Base-by-base conservation (phyloP, 1,284 basidiomycete genomes). In the Ustilago nuda region DNA sequence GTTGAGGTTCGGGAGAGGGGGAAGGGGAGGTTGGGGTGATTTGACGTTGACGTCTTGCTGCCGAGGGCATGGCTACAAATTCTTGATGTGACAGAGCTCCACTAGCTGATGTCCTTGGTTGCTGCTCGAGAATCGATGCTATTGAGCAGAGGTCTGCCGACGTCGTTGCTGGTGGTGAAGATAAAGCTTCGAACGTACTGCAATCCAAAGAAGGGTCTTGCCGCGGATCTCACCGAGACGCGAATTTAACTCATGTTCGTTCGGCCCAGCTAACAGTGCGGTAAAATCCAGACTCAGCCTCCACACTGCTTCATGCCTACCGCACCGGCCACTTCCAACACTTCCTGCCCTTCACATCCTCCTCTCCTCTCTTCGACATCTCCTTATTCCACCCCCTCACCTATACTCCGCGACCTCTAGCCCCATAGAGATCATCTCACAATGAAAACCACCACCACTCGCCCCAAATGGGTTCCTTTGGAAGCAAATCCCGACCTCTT, bases 401-500 rank as follows among this genome's bases (percentile, higher is more conserved):
- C 17, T 33, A 12, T 17, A 52, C 30, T 12, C 32, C 27, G 2
- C 17, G 8, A n/a, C 0, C 48, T 27, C 5, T 27, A 37, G 4
- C 50, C 13, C n/a, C 23, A 23, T 35, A 4, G 5, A 17, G 33
- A 17, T 11, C 39, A 9, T 19, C 19, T 33, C 30, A 35, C 12
- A 9, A 53, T 33, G 15, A 56, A 54, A 37, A 36, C 63, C 51
- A 41, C 63, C 45, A 41, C 57, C 17, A 48, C 60, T n/a, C 61
- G 52, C 13, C 55, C 62, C 32, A 76, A 59, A 60, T 86, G 85
- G 85, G 82, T 86, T 1, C 85, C 85, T 12, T 72, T 86, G 45
- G 85, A 86, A 58, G 82, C 84, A 33, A 85, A 86, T 58, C 85
- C 85, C 4, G 85, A 84, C 54, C 76, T 85, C 43, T 85, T 85